Conservation (phyloP, 768 basidiomycete genomes). For the Gymnopilus junonius region DNA sequence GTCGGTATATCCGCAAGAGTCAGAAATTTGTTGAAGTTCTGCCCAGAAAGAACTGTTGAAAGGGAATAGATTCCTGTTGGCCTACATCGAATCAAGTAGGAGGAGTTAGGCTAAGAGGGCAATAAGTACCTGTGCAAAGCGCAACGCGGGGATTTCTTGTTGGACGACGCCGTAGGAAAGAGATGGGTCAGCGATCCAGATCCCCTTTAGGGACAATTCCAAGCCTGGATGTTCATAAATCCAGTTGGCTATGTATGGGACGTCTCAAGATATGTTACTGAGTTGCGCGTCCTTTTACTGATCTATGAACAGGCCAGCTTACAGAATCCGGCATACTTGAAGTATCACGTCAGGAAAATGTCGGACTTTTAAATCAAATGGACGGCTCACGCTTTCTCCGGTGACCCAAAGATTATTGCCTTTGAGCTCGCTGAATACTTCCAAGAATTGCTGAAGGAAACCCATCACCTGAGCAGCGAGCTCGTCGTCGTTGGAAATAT, state of each 20-base stretch:
- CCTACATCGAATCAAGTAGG: slow-evolving; percentile 31
- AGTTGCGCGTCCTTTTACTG: not conserved
- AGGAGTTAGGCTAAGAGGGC: not conserved
- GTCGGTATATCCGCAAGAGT: slow-evolving; percentile 59
- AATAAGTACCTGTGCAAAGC: slow-evolving; percentile 48
- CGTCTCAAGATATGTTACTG: slow-evolving; percentile 23
- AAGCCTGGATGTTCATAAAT: slow-evolving; percentile 70
- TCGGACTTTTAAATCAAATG: not conserved
- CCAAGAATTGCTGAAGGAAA: slow-evolving; percentile 68
- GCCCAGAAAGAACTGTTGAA: slow-evolving; percentile 60
- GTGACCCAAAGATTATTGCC: slow-evolving; percentile 68
- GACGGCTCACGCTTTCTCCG: slow-evolving; percentile 64
- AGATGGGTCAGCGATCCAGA: slow-evolving; percentile 63
- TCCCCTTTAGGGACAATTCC: slow-evolving; percentile 55
- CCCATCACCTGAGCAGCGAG: slow-evolving; percentile 54
- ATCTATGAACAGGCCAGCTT: slow-evolving; percentile 26
- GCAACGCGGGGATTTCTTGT: slow-evolving; percentile 66
- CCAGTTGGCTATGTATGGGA: slow-evolving; percentile 68
- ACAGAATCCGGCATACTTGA: slow-evolving; percentile 73
- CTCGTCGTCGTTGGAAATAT: slow-evolving; percentile 62
- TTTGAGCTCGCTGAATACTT: slow-evolving; percentile 68
- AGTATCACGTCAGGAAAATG: not conserved
- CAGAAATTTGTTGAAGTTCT: slow-evolving; percentile 56
- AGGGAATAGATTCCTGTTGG: slow-evolving; percentile 60
- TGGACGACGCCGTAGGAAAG: slow-evolving; percentile 57